These are phyloP conservation scores for Lentinula edodes DNA, from an alignment of 768 basidiomycete species.

Conservation along the genomic window DNA sequence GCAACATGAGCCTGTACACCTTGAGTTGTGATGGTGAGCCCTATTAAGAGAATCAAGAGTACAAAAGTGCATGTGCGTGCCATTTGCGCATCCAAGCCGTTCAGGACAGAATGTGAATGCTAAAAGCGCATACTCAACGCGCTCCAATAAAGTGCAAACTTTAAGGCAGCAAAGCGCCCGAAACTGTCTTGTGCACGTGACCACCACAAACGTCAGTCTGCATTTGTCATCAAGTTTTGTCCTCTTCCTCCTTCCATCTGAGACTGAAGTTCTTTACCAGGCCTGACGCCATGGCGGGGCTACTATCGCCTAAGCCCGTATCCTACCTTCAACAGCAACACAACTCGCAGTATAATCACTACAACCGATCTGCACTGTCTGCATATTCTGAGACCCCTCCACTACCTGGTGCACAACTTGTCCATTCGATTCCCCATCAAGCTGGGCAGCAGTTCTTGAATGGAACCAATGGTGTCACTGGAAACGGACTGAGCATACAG, in stretches of 20 bases:
- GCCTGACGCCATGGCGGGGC: conserved; percentile 46
- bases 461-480: conserved; percentile 5
- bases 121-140: too few species aligned
- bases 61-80: neutral
- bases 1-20: conserved; percentile 5
- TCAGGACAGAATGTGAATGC: neutral
- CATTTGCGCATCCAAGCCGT: neutral
- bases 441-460: conserved; percentile 34
- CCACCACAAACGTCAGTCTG: neutral
- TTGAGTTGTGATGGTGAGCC: neutral
- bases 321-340: conserved; percentile 55
- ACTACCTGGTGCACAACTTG: conserved; percentile 44
- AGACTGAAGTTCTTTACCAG: neutral
- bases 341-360: conserved; percentile 47
- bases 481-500: conserved; percentile 29
- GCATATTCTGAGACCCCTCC: conserved; percentile 63
- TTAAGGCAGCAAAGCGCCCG: too few species aligned
- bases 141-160: too few species aligned
- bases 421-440: conserved; percentile 53
- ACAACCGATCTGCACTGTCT: conserved; percentile 32
- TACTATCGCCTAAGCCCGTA: conserved; percentile 56
- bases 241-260: neutral
- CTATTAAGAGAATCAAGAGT: neutral
- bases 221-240: neutral
- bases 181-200: neutral